Percentiles rank a stretch among this genome's conserved stretches.
Evolutionary conservation across 257 asterid species (phyloP).

Genomic region (Solanum sitiens): DNA sequence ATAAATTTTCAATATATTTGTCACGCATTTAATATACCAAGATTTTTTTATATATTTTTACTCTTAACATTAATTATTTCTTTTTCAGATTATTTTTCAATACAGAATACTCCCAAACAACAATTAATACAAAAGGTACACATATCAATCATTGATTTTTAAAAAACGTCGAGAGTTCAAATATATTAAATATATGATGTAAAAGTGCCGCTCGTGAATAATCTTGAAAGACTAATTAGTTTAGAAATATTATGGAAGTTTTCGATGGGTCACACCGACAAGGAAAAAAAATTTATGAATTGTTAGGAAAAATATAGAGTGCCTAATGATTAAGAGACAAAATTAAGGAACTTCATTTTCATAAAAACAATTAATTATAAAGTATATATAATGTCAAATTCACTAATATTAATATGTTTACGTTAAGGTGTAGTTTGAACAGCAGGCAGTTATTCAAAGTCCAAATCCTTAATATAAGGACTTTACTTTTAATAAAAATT

Average conservation of each 20-base stretch:
- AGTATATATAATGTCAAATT: neutral
- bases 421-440: constrained; percentile 54
- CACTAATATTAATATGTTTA: constrained; percentile 2
- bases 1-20: too few species aligned
- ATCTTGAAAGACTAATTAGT: neutral
- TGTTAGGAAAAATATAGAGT: constrained; percentile 10
- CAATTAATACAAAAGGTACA: neutral
- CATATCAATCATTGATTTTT: neutral
- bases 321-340: constrained; percentile 27
- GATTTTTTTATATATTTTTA: too few species aligned
- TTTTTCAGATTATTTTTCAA: too few species aligned
- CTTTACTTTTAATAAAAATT: neutral
- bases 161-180: too few species aligned
- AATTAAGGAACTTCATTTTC: constrained; percentile 41
- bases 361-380: neutral
- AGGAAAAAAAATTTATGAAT: neutral
- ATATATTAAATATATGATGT: neutral
- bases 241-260: constrained; percentile 4
- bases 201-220: neutral
- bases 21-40: too few species aligned
- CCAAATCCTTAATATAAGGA: constrained; percentile 67
- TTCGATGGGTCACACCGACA: constrained; percentile 1
- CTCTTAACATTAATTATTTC: too few species aligned
- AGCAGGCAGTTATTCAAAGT: constrained; percentile 83
- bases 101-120: too few species aligned